Percentiles rank a stretch among this genome's conserved stretches.
phyloP scores from a whole-genome alignment of 2,329 filamentous ascomycete genomes.

The Zelopaecilomyces penicillatus region DNA sequence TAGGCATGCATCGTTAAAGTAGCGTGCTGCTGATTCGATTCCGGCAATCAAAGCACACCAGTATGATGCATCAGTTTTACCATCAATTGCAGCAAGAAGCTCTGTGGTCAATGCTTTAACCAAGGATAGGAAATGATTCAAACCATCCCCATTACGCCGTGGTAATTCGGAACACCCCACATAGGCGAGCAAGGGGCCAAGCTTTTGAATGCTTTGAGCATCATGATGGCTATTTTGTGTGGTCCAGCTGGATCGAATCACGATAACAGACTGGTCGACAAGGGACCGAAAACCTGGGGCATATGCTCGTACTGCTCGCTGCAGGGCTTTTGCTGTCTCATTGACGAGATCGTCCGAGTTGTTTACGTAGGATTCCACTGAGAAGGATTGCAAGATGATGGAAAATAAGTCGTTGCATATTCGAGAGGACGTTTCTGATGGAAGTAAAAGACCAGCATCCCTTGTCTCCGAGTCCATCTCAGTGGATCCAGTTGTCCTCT shows the following conservation, averaged over 20 bases:
- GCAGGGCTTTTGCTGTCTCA: slow-evolving; percentile 32
- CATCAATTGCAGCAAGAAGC: slow-evolving; percentile 28
- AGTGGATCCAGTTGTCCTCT: slow-evolving; percentile 16
- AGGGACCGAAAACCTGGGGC: slow-evolving; percentile 27
- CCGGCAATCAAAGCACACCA: slow-evolving; percentile 31
- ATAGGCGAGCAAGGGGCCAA: slow-evolving; percentile 38
- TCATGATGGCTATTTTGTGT: slow-evolving; percentile 12
- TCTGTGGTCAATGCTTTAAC: slow-evolving; percentile 26
- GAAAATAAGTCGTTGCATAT: slow-evolving; percentile 29
- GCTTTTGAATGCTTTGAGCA: slow-evolving; percentile 21
- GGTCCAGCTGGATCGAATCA: slow-evolving; percentile 18
- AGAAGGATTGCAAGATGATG: slow-evolving; percentile 18
- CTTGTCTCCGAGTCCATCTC: background rate
- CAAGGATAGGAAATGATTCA: slow-evolving; percentile 35
- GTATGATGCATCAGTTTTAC: slow-evolving; percentile 21
- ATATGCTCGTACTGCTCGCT: slow-evolving; percentile 28
- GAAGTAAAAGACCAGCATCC: slow-evolving; percentile 22
- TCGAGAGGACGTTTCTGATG: slow-evolving; percentile 25
- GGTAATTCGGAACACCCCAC: slow-evolving; percentile 39
- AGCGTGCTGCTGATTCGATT: slow-evolving; percentile 25
- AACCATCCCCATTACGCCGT: slow-evolving; percentile 14
- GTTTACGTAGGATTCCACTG: slow-evolving; percentile 11
- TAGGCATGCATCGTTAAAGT: slow-evolving; percentile 34
- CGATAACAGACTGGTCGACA: slow-evolving; percentile 18
- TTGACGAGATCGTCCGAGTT: slow-evolving; percentile 31